These are phyloP conservation scores for Tremella mesenterica DNA, from an alignment of 768 basidiomycete genomes.

Conservation along the genomic window DNA sequence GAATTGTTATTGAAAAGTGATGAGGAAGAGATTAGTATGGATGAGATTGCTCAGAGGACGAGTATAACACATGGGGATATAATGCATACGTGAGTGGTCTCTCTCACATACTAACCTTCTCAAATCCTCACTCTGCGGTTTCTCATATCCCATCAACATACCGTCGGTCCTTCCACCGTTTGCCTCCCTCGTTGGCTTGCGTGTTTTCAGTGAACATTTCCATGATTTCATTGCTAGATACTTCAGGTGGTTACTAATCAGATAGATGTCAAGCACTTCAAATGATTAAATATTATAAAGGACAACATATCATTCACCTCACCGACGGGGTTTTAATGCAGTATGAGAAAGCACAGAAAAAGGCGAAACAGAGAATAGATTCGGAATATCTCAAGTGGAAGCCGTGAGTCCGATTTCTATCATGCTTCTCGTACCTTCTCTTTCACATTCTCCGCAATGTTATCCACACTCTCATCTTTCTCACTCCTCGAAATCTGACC, in stretches of 20 bases:
- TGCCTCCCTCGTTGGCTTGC: no score
- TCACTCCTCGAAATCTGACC: slow-evolving; percentile 44
- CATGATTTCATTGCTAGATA: slow-evolving; percentile 2
- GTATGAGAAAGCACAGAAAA: slow-evolving; percentile 72
- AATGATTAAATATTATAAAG: slow-evolving; percentile 92
- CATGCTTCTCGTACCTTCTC: not conserved
- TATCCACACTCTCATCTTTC: not conserved
- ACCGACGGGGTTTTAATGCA: slow-evolving; percentile 85
- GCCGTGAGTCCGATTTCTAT: slow-evolving; percentile 63
- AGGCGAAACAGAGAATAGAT: slow-evolving; percentile 68
- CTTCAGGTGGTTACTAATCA: slow-evolving; percentile 4
- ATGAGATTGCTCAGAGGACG: slow-evolving; percentile 93
- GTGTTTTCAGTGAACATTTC: not conserved
- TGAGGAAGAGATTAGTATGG: slow-evolving; percentile 77
- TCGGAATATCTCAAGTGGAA: slow-evolving; percentile 82
- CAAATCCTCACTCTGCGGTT: not conserved
- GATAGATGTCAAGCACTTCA: slow-evolving; percentile 83
- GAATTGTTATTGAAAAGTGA: slow-evolving; percentile 62
- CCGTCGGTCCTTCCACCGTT: no score
- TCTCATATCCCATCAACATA: no score
- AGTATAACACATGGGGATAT: slow-evolving; percentile 91
- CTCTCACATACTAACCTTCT: not conserved
- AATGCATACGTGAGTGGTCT: slow-evolving; percentile 85
- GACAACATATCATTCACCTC: slow-evolving; percentile 83
- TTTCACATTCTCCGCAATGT: not conserved